phyloP scores from a whole-genome alignment of 768 basidiomycete genomes.

The Paxillus involutus region DNA sequence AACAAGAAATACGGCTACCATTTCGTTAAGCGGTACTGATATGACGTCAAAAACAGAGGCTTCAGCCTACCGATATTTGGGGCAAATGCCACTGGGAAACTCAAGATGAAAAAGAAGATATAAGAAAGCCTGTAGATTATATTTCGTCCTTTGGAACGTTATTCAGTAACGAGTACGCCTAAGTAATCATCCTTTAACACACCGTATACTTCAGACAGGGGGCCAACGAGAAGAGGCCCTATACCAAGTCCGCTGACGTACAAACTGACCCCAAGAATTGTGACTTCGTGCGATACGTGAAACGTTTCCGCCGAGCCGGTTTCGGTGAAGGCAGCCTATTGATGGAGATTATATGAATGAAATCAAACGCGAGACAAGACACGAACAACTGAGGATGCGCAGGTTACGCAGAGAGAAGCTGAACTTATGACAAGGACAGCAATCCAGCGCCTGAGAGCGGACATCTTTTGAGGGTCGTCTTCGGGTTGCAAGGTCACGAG shows the following conservation, averaged over 20 bases:
- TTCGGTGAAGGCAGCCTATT: constrained; percentile 64
- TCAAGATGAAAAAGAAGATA: constrained; percentile 56
- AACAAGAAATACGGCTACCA: constrained; percentile 56
- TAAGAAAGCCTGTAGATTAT: constrained; percentile 65
- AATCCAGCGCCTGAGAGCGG: constrained; percentile 46
- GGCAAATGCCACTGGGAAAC: constrained; percentile 74
- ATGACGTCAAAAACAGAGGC: background rate
- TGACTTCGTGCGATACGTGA: constrained; percentile 52
- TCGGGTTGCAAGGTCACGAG: constrained; percentile 39
- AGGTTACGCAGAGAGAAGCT: constrained; percentile 51
- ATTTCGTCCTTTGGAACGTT: constrained; percentile 49
- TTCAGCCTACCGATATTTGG: constrained; percentile 51
- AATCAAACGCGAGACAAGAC: background rate
- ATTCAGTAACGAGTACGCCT: background rate
- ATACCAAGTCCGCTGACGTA: constrained; percentile 41
- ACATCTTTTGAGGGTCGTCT: constrained; percentile 43
- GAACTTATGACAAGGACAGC: constrained; percentile 46
- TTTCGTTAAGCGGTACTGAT: background rate
- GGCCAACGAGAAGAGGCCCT: constrained; percentile 38
- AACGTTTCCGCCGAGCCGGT: constrained; percentile 51
- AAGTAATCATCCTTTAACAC: background rate
- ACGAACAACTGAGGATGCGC: constrained; percentile 57
- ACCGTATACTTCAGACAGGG: constrained; percentile 41
- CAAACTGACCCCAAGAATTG: constrained; percentile 47
- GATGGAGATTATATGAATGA: background rate